Evolutionary conservation across 2,329 filamentous ascomycete genomes (phyloP).

Genomic region (Fusarium denticulatum): DNA sequence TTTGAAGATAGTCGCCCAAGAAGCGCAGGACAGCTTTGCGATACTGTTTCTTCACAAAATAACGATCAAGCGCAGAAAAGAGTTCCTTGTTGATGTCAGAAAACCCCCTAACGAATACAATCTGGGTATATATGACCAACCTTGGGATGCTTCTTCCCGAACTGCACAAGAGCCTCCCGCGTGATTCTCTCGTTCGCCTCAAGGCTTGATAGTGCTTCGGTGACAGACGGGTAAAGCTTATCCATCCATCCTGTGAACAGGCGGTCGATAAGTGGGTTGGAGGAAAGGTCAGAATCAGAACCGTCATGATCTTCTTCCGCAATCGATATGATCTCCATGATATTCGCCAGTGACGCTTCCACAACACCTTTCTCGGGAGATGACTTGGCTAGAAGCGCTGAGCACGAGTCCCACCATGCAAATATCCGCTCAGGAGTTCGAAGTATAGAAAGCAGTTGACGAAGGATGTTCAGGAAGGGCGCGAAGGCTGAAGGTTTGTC

Average conservation of each 20-base stretch:
- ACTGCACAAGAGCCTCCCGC: constrained; percentile 63
- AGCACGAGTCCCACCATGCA: constrained; percentile 74
- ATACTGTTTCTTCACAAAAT: constrained; percentile 71
- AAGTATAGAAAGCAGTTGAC: constrained; percentile 71
- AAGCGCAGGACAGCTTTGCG: constrained; percentile 73
- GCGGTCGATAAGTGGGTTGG: constrained; percentile 64
- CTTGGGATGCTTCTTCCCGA: constrained; percentile 75
- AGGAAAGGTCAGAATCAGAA: constrained; percentile 53
- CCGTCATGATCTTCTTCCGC: constrained; percentile 66
- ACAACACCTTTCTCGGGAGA: constrained; percentile 71
- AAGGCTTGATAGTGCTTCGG: constrained; percentile 49
- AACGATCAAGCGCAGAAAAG: constrained; percentile 71
- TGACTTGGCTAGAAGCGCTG: constrained; percentile 55
- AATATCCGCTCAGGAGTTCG: constrained; percentile 69
- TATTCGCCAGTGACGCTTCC: constrained; percentile 70
- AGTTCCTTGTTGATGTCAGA: constrained; percentile 62
- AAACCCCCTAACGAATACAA: neutral
- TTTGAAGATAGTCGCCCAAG: constrained; percentile 76
- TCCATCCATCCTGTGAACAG: constrained; percentile 68
- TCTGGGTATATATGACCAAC: constrained; percentile 36
- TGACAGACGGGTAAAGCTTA: constrained; percentile 52
- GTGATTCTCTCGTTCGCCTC: constrained; percentile 62
- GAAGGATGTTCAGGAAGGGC: constrained; percentile 75
- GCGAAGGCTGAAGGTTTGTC: constrained; percentile 66
- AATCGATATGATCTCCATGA: constrained; percentile 71